Evolutionary conservation across 768 basidiomycete species (phyloP).

Genomic region (Lenzites betulinus): DNA sequence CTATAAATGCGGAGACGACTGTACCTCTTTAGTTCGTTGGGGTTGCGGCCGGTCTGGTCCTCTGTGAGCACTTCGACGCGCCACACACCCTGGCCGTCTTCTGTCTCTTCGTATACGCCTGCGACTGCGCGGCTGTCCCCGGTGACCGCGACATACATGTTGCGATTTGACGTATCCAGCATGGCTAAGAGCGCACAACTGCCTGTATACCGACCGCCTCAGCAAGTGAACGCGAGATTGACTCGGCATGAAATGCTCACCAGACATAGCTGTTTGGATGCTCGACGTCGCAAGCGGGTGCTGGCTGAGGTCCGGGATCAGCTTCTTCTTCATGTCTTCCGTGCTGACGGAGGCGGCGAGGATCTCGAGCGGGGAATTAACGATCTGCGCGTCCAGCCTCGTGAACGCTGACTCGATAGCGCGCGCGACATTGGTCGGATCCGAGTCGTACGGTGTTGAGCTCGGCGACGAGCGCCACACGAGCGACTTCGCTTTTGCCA

Average conservation of each 20-base stretch:
- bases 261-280: constrained; percentile 85
- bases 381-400: constrained; percentile 82
- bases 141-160: constrained; percentile 88
- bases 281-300: constrained; percentile 69
- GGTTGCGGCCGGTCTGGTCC: constrained; percentile 94
- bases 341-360: constrained; percentile 60
- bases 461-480: constrained; percentile 36
- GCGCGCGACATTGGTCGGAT: constrained; percentile 56
- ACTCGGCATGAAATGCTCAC: constrained; percentile 39
- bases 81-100: constrained; percentile 75
- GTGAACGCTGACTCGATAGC: constrained; percentile 80
- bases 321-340: constrained; percentile 48
- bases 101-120: constrained; percentile 79
- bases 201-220: constrained; percentile 45
- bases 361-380: constrained; percentile 74
- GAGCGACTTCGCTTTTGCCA: constrained; percentile 43
- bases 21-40: constrained; percentile 80
- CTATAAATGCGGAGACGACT: constrained; percentile 16
- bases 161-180: constrained; percentile 79
- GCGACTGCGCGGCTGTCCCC: constrained; percentile 97
- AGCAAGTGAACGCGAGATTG: background rate
- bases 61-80: constrained; percentile 91
- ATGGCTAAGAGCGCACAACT: constrained; percentile 90
- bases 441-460: constrained; percentile 39
- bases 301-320: constrained; percentile 64